These are phyloP conservation scores for Monosporascus sp. DNA, from an alignment of 2,329 filamentous ascomycete genomes.

Conservation along the genomic window DNA sequence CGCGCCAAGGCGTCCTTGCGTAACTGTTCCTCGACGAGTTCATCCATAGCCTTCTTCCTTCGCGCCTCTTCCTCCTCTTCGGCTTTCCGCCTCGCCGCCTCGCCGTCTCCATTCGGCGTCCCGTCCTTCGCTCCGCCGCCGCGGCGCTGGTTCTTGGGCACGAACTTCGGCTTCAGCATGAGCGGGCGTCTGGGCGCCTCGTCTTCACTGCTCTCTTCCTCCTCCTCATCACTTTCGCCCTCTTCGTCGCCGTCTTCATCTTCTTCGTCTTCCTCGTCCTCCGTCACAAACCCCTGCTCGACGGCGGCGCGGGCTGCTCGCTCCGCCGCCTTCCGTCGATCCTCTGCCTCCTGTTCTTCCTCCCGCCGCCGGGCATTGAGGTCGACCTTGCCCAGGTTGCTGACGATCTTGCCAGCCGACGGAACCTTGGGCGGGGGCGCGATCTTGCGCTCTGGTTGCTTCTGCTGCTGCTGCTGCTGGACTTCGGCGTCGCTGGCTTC, in stretches of 20 bases:
- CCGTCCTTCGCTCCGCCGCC: conserved; percentile 16
- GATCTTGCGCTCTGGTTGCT: conserved; percentile 30
- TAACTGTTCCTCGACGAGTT: conserved; percentile 82
- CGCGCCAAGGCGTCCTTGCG: conserved; percentile 73
- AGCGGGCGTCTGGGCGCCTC: conserved; percentile 52
- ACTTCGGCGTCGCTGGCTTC: conserved; percentile 38
- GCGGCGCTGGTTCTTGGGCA: conserved; percentile 53
- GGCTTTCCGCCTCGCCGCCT: conserved; percentile 5
- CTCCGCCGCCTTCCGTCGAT: conserved; percentile 41
- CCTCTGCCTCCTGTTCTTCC: conserved; percentile 38
- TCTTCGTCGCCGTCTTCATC: conserved; percentile 31
- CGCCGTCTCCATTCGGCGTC: conserved; percentile 12
- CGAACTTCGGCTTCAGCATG: conserved; percentile 60
- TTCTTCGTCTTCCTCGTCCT: conserved; percentile 37
- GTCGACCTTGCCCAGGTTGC: conserved; percentile 46
- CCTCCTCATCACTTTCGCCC: conserved; percentile 29
- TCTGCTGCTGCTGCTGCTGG: conserved; percentile 15
- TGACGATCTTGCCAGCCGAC: conserved; percentile 53
- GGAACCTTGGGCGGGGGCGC: conserved; percentile 53
- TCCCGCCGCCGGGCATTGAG: conserved; percentile 43
- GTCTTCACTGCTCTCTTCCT: conserved; percentile 47
- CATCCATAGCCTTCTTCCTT: conserved; percentile 68
- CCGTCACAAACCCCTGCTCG: conserved; percentile 60
- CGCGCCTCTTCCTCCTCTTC: conserved; percentile 41
- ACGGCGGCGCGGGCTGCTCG: conserved; percentile 47